phyloP scores from a whole-genome alignment of 1,284 basidiomycete species.

The Malassezia restricta region DNA sequence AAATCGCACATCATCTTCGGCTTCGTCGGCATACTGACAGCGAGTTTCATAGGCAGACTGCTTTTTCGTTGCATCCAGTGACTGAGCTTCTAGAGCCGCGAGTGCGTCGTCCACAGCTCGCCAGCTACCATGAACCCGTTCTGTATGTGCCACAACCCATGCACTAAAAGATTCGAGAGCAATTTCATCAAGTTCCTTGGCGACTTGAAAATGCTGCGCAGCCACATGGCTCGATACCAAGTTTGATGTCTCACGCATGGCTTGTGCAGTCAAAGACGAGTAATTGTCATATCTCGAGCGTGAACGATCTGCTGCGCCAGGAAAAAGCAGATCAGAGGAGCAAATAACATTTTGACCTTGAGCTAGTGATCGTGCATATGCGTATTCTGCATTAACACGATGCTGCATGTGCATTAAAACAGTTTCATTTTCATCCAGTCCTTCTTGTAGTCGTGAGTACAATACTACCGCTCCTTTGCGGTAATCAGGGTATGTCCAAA shows the following conservation, averaged over 20 bases:
- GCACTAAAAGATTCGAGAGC: slow-evolving; percentile 34
- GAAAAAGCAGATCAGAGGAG: slow-evolving; percentile 25
- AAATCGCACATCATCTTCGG: slow-evolving; percentile 41
- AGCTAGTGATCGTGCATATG: slow-evolving; percentile 24
- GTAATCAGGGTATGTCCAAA: slow-evolving; percentile 42
- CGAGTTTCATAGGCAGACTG: slow-evolving; percentile 35
- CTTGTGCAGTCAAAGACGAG: slow-evolving; percentile 21
- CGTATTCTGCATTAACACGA: slow-evolving; percentile 26
- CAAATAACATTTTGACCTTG: slow-evolving; percentile 18
- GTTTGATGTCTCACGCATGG: slow-evolving; percentile 23
- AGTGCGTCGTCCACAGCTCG: slow-evolving; percentile 30
- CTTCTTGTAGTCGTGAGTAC: slow-evolving; percentile 34
- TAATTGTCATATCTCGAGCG: slow-evolving; percentile 16
- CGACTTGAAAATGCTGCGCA: slow-evolving; percentile 26
- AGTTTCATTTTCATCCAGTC: slow-evolving; percentile 37
- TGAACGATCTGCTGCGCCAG: background rate
- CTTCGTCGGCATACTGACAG: slow-evolving; percentile 39
- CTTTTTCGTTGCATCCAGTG: slow-evolving; percentile 30
- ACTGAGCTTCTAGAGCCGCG: slow-evolving; percentile 26
- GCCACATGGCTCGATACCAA: slow-evolving; percentile 25
- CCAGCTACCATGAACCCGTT: slow-evolving; percentile 33
- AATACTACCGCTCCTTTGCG: slow-evolving; percentile 27
- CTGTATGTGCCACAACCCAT: slow-evolving; percentile 30
- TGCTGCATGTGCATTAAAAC: slow-evolving; percentile 34
- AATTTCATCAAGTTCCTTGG: slow-evolving; percentile 23